These are phyloP conservation scores for Turnera subulata DNA, from an alignment of 345 rosid species.

Conservation along the genomic window DNA sequence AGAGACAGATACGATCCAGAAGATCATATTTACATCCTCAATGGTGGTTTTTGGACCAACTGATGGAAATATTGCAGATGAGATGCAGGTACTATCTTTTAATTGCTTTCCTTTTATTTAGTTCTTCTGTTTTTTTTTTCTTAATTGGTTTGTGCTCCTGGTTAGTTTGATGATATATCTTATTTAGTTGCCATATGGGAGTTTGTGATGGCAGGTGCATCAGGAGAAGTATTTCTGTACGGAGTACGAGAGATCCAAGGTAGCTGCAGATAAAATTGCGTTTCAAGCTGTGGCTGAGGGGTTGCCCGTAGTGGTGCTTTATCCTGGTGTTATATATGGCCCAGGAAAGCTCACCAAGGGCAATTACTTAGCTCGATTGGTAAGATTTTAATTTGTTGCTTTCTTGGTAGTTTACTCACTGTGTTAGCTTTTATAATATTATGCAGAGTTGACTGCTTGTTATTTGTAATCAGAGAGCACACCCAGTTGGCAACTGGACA, in stretches of 20 bases:
- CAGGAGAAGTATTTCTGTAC: constrained; percentile 68
- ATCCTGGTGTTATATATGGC: constrained; percentile 89
- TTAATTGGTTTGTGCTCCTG: too few species aligned
- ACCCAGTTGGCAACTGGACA: too few species aligned
- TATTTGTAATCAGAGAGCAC: too few species aligned
- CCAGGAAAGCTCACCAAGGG: constrained; percentile 79
- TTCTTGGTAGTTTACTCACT: constrained; percentile 1
- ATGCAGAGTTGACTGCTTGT: too few species aligned
- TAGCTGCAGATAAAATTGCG: constrained; percentile 63
- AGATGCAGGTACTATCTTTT: constrained; percentile 53
- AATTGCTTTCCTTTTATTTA: too few species aligned
- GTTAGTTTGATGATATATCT: too few species aligned
- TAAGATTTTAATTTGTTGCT: too few species aligned
- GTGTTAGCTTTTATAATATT: too few species aligned
- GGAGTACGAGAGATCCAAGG: constrained; percentile 77
- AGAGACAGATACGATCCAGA: constrained; percentile 47
- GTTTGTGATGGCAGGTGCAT: constrained; percentile 40
- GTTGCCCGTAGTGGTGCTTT: constrained; percentile 52
- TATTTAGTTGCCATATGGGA: too few species aligned
- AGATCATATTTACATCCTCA: constrained; percentile 78
- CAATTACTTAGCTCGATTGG: constrained; percentile 68
- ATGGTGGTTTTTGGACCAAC: constrained; percentile 86
- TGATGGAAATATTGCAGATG: constrained; percentile 69
- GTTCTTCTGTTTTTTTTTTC: neutral
- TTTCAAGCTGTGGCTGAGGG: constrained; percentile 27